Conservation (phyloP, 2,329 filamentous ascomycete species). For the Atkinsonella hypoxylon region DNA sequence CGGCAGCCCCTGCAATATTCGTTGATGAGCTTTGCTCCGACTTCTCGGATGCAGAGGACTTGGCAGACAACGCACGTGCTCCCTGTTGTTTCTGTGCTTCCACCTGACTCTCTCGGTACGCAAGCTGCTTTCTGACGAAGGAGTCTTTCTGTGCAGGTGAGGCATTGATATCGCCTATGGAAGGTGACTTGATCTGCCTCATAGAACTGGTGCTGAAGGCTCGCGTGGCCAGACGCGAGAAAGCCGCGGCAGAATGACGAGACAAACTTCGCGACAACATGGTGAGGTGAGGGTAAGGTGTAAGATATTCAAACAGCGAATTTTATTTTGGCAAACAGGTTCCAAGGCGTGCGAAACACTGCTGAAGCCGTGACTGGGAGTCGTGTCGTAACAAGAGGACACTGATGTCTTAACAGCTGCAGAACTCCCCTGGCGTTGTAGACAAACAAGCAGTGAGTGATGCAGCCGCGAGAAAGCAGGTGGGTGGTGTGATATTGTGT, state of each 20-base stretch:
- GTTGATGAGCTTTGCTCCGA: slow-evolving; percentile 26
- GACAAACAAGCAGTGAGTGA: background rate
- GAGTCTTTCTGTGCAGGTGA: slow-evolving; percentile 52
- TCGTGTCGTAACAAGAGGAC: background rate
- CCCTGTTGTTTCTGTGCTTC: slow-evolving; percentile 69
- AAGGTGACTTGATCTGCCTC: slow-evolving; percentile 45
- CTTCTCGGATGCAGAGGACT: slow-evolving; percentile 29
- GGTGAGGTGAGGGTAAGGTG: slow-evolving; percentile 1
- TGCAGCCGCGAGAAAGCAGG: background rate
- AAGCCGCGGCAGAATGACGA: slow-evolving; percentile 32
- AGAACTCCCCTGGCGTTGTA: background rate
- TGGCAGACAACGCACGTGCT: slow-evolving; percentile 58
- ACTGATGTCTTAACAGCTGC: background rate
- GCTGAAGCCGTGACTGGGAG: background rate
- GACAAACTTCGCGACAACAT: slow-evolving; percentile 10
- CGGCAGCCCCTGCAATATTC: slow-evolving; percentile 27
- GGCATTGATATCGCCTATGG: slow-evolving; percentile 69
- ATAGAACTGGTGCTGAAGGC: slow-evolving; percentile 44
- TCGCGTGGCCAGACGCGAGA: slow-evolving; percentile 37
- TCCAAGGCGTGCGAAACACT: background rate
- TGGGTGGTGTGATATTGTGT: background rate
- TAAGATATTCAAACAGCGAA: slow-evolving; percentile 1
- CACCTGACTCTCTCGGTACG: slow-evolving; percentile 73
- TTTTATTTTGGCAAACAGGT: background rate
- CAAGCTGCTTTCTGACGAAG: slow-evolving; percentile 75